Percentiles rank a stretch among this genome's conserved stretches.
These are phyloP conservation scores for Spergularia azorica DNA, from an alignment of 179 eudicot genomes.

Conservation along the genomic window DNA sequence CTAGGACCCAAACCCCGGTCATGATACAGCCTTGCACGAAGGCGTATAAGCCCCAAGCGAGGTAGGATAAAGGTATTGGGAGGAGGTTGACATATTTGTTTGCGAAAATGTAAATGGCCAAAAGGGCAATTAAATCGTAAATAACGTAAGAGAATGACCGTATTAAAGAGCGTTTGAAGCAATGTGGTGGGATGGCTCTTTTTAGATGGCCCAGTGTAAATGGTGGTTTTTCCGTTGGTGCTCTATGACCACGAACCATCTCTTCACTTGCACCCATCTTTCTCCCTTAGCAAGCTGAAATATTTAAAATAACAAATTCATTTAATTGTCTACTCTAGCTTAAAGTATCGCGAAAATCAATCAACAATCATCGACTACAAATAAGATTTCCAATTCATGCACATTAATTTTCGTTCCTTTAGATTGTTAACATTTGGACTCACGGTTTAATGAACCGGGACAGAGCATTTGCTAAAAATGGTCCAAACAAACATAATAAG, in stretches of 20 bases:
- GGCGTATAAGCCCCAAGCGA: constrained; percentile 53
- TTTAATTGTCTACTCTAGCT: too few species aligned
- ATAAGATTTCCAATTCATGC: too few species aligned
- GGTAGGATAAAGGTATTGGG: constrained; percentile 39
- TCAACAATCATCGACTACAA: too few species aligned
- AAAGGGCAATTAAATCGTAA: constrained; percentile 15
- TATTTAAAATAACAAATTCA: neutral
- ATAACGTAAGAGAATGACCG: constrained; percentile 11
- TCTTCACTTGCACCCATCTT: constrained; percentile 21
- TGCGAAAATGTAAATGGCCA: constrained; percentile 44
- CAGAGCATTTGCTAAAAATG: too few species aligned
- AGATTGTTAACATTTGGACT: too few species aligned
- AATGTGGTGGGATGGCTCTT: constrained; percentile 20
- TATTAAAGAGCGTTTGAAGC: constrained; percentile 13
- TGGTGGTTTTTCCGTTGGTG: constrained; percentile 21
- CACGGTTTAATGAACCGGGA: too few species aligned
- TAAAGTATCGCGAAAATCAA: too few species aligned
- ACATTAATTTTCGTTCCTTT: too few species aligned
- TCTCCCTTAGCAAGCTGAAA: neutral
- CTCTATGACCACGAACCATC: constrained; percentile 1
- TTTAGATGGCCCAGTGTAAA: constrained; percentile 17
- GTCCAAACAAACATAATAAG: too few species aligned
- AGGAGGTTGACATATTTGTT: constrained; percentile 44
- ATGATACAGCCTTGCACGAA: constrained; percentile 48
- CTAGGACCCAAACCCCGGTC: constrained; percentile 67